Conservation (phyloP, 108 stramenopile genomes). For the Heterococcus sp. region DNA sequence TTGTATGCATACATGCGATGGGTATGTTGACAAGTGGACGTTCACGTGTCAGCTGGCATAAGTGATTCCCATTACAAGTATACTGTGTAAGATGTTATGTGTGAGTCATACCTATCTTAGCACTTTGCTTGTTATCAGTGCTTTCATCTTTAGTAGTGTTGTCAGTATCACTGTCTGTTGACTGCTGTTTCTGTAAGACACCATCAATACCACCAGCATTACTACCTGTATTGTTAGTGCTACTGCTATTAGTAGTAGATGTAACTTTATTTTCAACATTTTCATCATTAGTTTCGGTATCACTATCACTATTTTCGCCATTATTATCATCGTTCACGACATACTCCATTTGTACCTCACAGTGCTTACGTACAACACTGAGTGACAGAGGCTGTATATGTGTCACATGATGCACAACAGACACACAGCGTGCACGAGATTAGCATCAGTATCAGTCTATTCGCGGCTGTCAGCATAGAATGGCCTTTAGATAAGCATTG, state of each 20-base stretch:
- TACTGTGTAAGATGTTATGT: background rate
- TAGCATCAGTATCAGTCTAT: too few species aligned
- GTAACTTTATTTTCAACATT: background rate
- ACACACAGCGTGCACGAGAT: too few species aligned
- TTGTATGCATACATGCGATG: too few species aligned
- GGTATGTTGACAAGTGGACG: too few species aligned
- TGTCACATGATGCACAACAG: too few species aligned
- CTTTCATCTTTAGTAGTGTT: too few species aligned
- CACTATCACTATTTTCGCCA: background rate
- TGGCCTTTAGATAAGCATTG: too few species aligned
- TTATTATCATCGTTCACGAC: background rate
- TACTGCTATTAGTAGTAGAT: background rate
- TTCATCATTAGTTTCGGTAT: background rate
- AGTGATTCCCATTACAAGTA: background rate
- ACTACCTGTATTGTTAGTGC: background rate
- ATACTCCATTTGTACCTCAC: background rate
- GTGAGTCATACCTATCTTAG: background rate
- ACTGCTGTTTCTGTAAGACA: too few species aligned
- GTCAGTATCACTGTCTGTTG: too few species aligned
- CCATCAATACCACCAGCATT: too few species aligned
- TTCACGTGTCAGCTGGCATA: background rate
- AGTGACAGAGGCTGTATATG: slow-evolving; percentile 19
- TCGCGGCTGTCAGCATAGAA: too few species aligned
- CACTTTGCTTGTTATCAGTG: slow-evolving; percentile 4
- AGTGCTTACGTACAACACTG: slow-evolving; percentile 41